Conservation (phyloP, 805 yeast species). For the Saturnispora besseyi region DNA sequence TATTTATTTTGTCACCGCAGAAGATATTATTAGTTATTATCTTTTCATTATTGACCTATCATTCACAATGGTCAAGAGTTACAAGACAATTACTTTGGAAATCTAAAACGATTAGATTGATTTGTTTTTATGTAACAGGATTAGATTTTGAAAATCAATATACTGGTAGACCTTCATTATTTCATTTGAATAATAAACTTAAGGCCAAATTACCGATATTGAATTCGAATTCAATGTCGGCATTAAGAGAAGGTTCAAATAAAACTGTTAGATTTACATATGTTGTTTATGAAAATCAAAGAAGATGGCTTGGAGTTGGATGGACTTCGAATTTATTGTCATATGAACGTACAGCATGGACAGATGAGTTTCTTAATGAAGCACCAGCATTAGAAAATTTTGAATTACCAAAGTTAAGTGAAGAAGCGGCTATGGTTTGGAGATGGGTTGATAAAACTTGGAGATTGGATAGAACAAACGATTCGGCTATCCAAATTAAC, state of each 20-base stretch:
- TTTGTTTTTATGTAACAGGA: slow-evolving; percentile 80
- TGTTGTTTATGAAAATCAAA: slow-evolving; percentile 87
- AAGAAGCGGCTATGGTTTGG: slow-evolving; percentile 62
- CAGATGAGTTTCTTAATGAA: slow-evolving; percentile 90
- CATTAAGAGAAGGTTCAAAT: slow-evolving; percentile 12
- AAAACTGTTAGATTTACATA: slow-evolving; percentile 73
- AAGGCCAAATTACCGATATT: slow-evolving; percentile 3
- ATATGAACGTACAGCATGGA: slow-evolving; percentile 94
- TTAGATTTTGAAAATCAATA: slow-evolving; percentile 50
- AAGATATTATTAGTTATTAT: slow-evolving; percentile 52
- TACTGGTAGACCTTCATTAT: slow-evolving; percentile 30
- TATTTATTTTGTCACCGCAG: slow-evolving; percentile 64
- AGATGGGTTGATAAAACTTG: slow-evolving; percentile 91
- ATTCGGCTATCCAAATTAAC: slow-evolving; percentile 70
- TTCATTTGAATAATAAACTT: slow-evolving; percentile 44
- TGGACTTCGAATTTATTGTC: slow-evolving; percentile 91
- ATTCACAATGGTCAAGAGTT: slow-evolving; percentile 77
- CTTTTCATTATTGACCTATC: slow-evolving; percentile 62
- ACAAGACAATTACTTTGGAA: slow-evolving; percentile 83
- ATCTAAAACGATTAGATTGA: slow-evolving; percentile 56
- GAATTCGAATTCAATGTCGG: slow-evolving; percentile 8
- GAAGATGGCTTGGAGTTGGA: slow-evolving; percentile 96
- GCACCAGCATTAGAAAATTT: slow-evolving; percentile 68
- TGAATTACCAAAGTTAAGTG: slow-evolving; percentile 63
- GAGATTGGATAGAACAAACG: slow-evolving; percentile 84